Percentiles rank a stretch among this genome's conserved stretches.
These are phyloP conservation scores for Triticum turgidum DNA, from an alignment of 176 grass and related monocot genomes.

Conservation along the genomic window DNA sequence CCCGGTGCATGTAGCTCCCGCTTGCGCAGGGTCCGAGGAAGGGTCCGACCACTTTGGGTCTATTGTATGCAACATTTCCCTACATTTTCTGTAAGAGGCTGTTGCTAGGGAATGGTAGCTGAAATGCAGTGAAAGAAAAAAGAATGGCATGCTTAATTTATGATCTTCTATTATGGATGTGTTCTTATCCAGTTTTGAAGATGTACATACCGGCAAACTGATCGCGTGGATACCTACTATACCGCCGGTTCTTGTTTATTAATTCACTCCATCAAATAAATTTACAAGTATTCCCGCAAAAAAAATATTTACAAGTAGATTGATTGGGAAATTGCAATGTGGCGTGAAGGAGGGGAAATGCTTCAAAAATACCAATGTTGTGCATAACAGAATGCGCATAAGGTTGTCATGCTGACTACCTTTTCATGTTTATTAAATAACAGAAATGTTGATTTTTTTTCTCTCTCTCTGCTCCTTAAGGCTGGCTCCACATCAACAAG, in stretches of 20 bases:
- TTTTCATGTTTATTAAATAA: slow-evolving; percentile 16
- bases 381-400: background rate
- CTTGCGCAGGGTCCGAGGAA: too few species aligned
- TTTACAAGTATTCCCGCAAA: background rate
- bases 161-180: background rate
- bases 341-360: background rate
- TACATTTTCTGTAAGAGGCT: too few species aligned
- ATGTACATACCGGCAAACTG: background rate
- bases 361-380: background rate
- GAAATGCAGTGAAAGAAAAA: background rate
- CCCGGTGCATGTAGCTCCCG: too few species aligned
- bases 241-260: background rate
- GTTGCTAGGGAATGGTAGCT: too few species aligned
- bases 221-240: background rate
- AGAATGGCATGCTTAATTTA: background rate
- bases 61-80: too few species aligned
- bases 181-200: background rate
- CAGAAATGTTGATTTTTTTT: background rate
- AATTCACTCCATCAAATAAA: background rate
- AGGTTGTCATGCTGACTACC: background rate
- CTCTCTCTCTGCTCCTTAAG: background rate
- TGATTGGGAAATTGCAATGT: background rate
- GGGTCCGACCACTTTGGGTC: too few species aligned
- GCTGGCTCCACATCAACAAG: too few species aligned
- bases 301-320: background rate